phyloP scores from a whole-genome alignment of 495 filamentous ascomycete genomes.

The Aspergillus nanangensis region DNA sequence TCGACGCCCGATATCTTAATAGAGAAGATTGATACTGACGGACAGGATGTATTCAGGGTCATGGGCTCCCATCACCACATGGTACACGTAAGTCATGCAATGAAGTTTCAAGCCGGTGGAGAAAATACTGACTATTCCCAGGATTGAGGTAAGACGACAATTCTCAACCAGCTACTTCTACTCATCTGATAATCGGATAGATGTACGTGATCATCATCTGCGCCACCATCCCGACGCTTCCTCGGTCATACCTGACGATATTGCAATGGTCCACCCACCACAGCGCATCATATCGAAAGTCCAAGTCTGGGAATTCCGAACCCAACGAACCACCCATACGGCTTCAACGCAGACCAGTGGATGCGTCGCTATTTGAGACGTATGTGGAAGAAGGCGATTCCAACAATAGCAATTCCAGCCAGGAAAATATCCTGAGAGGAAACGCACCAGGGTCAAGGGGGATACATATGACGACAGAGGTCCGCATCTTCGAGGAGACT shows the following conservation, averaged over 20 bases:
- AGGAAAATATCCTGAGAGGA: conserved; percentile 4
- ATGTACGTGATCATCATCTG: conserved; percentile 14
- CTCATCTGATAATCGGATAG: neutral
- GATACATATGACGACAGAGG: conserved; percentile 8
- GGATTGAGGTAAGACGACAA: no score
- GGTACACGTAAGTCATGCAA: conserved; percentile 11
- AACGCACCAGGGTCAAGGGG: neutral
- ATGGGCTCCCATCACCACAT: conserved; percentile 7
- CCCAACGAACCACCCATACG: neutral
- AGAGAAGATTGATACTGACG: no score
- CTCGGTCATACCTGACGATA: conserved; percentile 3
- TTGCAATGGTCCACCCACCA: neutral
- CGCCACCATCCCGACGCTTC: conserved; percentile 9
- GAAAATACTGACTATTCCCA: no score
- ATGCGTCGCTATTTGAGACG: conserved; percentile 9
- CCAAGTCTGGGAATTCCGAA: neutral
- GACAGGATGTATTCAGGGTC: no score
- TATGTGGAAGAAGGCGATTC: neutral
- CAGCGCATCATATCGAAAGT: neutral
- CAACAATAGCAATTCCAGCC: neutral
- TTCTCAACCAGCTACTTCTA: no score
- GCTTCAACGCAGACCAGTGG: conserved; percentile 1
- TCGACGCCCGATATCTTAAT: no score
- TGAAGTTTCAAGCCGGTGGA: no score
- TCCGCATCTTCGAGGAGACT: conserved; percentile 1